Percentiles rank a stretch among this genome's conserved stretches.
phyloP scores from a whole-genome alignment of 2,329 filamentous ascomycete species.

The Trichoderma arundinaceum region DNA sequence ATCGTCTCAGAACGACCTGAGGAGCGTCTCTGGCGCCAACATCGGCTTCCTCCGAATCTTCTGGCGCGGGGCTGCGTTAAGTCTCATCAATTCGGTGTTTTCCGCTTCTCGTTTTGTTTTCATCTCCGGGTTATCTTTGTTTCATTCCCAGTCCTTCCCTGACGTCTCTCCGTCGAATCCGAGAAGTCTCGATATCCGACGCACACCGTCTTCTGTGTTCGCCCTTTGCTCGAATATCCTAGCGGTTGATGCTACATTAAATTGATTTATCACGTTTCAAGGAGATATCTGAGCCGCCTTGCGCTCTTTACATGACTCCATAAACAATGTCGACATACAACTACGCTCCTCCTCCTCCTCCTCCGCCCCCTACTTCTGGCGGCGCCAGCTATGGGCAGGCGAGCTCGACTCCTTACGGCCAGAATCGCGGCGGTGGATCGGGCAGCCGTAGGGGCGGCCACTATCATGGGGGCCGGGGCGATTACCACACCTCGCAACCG shows the following conservation, averaged over 20 bases:
- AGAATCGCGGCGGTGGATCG: slow-evolving; percentile 47
- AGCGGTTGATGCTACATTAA: background rate
- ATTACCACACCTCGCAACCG: slow-evolving; percentile 50
- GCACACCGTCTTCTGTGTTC: slow-evolving; percentile 7
- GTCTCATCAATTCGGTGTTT: background rate
- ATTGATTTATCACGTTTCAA: background rate
- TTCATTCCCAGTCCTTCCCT: background rate
- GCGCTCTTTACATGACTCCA: background rate
- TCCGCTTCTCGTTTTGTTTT: slow-evolving; percentile 3
- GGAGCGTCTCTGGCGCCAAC: slow-evolving; percentile 11
- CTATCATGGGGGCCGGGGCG: slow-evolving; percentile 46
- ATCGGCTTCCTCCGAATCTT: background rate
- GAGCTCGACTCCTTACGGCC: slow-evolving; percentile 45
- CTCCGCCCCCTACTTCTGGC: slow-evolving; percentile 47
- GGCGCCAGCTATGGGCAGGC: slow-evolving; percentile 50
- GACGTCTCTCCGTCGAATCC: slow-evolving; percentile 21
- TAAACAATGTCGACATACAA: slow-evolving; percentile 56
- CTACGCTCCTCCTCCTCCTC: slow-evolving; percentile 58
- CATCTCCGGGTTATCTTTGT: background rate
- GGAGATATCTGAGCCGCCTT: background rate
- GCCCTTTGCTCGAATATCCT: background rate
- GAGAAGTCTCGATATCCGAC: slow-evolving; percentile 29
- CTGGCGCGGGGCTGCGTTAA: background rate
- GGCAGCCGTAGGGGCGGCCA: slow-evolving; percentile 49
- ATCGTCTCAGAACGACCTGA: slow-evolving; percentile 12